These are phyloP conservation scores for Ustilago lituana DNA, from an alignment of 1,284 basidiomycete genomes.

Conservation along the genomic window DNA sequence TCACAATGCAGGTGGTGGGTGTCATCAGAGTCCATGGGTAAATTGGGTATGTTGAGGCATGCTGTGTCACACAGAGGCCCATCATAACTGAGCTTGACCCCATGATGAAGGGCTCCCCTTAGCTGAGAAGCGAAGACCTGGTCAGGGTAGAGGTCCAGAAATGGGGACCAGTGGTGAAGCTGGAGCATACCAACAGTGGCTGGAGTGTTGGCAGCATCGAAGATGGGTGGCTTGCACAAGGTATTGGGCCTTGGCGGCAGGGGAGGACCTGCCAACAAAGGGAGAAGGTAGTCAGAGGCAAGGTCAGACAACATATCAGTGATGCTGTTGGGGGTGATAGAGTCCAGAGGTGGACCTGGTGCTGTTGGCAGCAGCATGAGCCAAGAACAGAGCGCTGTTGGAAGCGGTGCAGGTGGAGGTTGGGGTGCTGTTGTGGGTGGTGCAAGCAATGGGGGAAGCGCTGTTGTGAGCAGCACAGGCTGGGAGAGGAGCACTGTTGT, in stretches of 20 bases:
- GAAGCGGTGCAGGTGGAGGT: not conserved
- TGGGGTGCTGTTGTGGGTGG: not conserved
- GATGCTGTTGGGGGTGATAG: not conserved
- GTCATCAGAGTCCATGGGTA: not conserved
- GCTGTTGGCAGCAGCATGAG: not conserved
- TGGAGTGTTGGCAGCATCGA: not conserved
- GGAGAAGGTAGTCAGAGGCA: not conserved
- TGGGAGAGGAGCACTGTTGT: too few relatives aligned
- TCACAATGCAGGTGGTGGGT: not conserved
- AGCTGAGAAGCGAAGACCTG: not conserved
- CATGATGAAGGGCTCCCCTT: not conserved
- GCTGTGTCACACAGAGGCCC: not conserved
- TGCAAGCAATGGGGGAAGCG: not conserved
- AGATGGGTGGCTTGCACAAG: not conserved
- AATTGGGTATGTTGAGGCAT: not conserved
- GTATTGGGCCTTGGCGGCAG: not conserved
- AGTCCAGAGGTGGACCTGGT: too few relatives aligned
- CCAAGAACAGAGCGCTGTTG: not conserved
- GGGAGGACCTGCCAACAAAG: not conserved
- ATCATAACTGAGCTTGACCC: not conserved
- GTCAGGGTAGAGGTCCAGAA: not conserved
- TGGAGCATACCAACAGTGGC: not conserved
- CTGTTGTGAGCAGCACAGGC: not conserved
- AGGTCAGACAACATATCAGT: not conserved
- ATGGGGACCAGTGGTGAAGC: not conserved